These are phyloP conservation scores for Macroventuria anomochaeta DNA, from an alignment of 2,329 filamentous ascomycete species.

Conservation along the genomic window DNA sequence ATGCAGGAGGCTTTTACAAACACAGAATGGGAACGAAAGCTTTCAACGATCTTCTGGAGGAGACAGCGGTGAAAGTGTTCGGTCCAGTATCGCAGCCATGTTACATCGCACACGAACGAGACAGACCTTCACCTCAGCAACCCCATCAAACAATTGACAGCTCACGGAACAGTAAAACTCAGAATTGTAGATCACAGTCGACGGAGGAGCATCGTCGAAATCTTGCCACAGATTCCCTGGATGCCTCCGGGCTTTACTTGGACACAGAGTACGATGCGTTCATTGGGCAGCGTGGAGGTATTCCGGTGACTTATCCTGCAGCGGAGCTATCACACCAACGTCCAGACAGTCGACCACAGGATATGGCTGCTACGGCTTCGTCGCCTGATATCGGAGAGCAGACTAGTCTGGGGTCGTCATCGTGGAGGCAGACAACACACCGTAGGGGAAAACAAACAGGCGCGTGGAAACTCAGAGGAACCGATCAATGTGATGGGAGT, in stretches of 20 bases:
- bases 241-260: not conserved
- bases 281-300: not conserved
- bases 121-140: too few relatives aligned
- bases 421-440: not conserved
- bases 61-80: not conserved
- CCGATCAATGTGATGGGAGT: too few relatives aligned
- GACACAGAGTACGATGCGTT: not conserved
- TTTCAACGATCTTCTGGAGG: not conserved
- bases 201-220: not conserved
- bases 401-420: not conserved
- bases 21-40: not conserved
- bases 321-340: not conserved
- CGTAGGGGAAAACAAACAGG: not conserved
- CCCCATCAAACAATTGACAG: too few relatives aligned
- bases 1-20: not conserved
- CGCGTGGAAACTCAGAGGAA: too few relatives aligned
- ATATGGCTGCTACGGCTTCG: not conserved
- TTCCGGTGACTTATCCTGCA: not conserved
- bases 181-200: constrained; percentile 55
- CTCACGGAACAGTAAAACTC: too few relatives aligned
- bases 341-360: not conserved
- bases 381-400: not conserved
- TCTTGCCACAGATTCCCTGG: not conserved
- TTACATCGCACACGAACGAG: not conserved
- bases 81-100: not conserved